Conservation (phyloP, 2,329 filamentous ascomycete genomes). For the Coniochaeta sp. region DNA sequence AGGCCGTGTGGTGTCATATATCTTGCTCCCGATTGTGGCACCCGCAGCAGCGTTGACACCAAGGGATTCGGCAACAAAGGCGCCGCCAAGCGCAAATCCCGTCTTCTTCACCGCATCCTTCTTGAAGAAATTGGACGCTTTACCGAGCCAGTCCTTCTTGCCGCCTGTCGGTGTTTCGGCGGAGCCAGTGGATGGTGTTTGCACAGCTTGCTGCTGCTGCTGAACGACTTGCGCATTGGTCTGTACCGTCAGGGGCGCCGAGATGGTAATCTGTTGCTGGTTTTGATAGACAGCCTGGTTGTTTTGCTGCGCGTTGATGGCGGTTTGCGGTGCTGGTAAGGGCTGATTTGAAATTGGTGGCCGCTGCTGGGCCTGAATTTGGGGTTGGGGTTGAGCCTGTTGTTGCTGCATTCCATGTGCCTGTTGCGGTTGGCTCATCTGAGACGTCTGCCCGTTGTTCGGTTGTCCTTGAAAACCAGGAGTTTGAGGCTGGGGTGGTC, state of each 20-base stretch:
- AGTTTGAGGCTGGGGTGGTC: background rate
- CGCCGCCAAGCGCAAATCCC: conserved; percentile 1
- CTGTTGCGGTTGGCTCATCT: background rate
- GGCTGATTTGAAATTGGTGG: background rate
- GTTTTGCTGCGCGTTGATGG: background rate
- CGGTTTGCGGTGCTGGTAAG: background rate
- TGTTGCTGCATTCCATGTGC: background rate
- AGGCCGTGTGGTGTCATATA: background rate
- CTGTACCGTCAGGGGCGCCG: background rate
- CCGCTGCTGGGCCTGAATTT: background rate
- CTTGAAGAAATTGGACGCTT: conserved; percentile 1
- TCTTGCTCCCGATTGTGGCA: background rate
- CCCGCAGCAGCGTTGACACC: background rate
- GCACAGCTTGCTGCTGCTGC: background rate
- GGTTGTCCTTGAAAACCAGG: background rate
- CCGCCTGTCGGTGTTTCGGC: conserved; percentile 1
- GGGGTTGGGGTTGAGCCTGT: background rate
- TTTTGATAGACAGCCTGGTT: background rate
- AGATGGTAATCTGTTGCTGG: conserved; percentile 1
- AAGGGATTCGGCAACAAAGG: background rate
- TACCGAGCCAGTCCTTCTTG: conserved; percentile 2
- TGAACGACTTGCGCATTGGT: background rate
- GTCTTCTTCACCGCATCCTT: conserved; percentile 3
- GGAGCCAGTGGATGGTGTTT: background rate
- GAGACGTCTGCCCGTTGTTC: background rate